Percentiles rank a stretch among this genome's conserved stretches.
Conservation (phyloP, 495 filamentous ascomycete species). For the Margaritispora aquatica region DNA sequence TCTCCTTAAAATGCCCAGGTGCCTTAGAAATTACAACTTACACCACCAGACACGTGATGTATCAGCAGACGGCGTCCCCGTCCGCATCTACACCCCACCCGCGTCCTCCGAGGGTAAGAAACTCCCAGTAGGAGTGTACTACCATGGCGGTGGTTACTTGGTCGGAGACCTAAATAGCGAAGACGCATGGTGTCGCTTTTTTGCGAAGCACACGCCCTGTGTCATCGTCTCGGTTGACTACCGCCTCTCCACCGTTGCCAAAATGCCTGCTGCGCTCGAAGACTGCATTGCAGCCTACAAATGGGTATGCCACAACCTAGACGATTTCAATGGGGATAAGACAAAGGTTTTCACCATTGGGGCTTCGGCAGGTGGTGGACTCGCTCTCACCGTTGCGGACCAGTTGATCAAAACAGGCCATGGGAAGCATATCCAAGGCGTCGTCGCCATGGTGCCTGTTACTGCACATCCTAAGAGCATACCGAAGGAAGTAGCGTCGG, state of each 20-base stretch:
- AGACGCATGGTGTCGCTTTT: conserved; percentile 23
- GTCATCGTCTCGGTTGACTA: conserved; percentile 29
- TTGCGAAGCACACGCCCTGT: conserved; percentile 20
- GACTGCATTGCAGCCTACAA: conserved; percentile 21
- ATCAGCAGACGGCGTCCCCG: conserved; percentile 4
- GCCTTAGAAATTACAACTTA: no score
- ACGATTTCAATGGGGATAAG: conserved; percentile 19
- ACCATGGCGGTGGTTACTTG: conserved; percentile 25
- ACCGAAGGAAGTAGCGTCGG: conserved; percentile 18
- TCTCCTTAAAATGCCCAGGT: no score
- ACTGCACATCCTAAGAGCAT: conserved; percentile 22
- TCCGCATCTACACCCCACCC: conserved; percentile 10
- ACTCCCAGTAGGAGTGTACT: conserved; percentile 16
- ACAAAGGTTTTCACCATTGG: conserved; percentile 24
- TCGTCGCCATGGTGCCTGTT: conserved; percentile 21
- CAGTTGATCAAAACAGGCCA: conserved; percentile 15
- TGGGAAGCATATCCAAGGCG: conserved; percentile 13
- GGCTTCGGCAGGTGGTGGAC: conserved; percentile 25
- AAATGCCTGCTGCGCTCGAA: conserved; percentile 23
- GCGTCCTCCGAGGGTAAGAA: conserved; percentile 1
- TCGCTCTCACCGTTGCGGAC: conserved; percentile 23
- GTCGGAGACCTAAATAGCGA: conserved; percentile 23
- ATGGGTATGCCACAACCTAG: conserved; percentile 20
- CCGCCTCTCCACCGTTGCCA: conserved; percentile 24
- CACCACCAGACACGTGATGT: background rate